phyloP scores from a whole-genome alignment of 768 basidiomycete species.

The Panellus pusillus region DNA sequence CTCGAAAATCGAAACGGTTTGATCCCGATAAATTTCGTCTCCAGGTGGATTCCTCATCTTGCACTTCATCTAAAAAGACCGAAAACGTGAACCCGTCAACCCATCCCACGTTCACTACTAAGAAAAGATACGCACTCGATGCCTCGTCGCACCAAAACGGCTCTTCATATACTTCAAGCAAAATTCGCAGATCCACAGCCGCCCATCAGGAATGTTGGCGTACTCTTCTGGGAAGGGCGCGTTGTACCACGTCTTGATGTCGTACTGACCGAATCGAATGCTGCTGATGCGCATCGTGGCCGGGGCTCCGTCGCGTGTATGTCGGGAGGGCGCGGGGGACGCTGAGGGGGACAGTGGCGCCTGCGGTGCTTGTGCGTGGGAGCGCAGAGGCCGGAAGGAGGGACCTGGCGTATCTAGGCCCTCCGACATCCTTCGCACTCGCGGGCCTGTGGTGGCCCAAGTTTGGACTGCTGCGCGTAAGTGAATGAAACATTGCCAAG shows the following conservation, averaged over 20 bases:
- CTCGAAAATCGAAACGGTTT: constrained; percentile 87
- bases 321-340: constrained; percentile 36
- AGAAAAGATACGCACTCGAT: constrained; percentile 62
- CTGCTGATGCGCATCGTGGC: constrained; percentile 68
- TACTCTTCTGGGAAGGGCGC: constrained; percentile 99
- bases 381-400: constrained; percentile 64
- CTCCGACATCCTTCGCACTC: constrained; percentile 28
- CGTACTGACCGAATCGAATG: constrained; percentile 87
- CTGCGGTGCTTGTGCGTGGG: constrained; percentile 44
- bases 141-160: constrained; percentile 79
- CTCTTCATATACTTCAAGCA: constrained; percentile 99
- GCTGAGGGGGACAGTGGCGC: constrained; percentile 36
- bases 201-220: constrained; percentile 85
- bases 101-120: not conserved
- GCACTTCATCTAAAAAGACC: constrained; percentile 78
- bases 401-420: constrained; percentile 38
- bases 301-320: constrained; percentile 28
- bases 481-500: constrained; percentile 8
- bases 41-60: constrained; percentile 94
- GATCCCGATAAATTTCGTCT: constrained; percentile 96
- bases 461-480: constrained; percentile 31
- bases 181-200: constrained; percentile 96
- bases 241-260: constrained; percentile 98
- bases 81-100: not conserved
- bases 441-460: constrained; percentile 43